Base-by-base conservation (phyloP, 371 early-diverging fungal genomes). In the Circinella minor region DNA sequence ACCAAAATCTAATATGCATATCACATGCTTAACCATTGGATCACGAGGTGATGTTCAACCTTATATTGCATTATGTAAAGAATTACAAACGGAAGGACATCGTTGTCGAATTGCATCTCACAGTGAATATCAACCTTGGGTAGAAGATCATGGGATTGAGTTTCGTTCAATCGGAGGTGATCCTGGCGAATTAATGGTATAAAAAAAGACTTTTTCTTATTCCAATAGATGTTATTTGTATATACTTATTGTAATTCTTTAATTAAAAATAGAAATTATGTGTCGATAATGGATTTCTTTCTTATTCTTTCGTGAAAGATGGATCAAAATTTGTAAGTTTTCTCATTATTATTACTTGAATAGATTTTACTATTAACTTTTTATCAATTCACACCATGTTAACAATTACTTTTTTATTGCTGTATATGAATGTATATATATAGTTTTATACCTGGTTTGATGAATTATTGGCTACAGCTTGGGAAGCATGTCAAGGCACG, bases 21-120 rank as follows among this genome's bases (percentile, higher is more conserved):
- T 94, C 62, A 93, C 93, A 0, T 89, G 89, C 47, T 70, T 93
- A 18, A 93, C 94, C 0, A 92, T 93, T 69, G 95, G 95, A 15
- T 91, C 93, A 11, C 84, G 95, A 43, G 95, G 95, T 10, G 95
- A 94, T 78, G 93, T 94, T 3, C 93, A 94, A 70, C 95, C 95
- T 2, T 94, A 92, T 66, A 86, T 94, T 74, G 93, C 94, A 0
- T 81, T 93, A 9, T 88, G 91, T 71, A 93, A 94, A 79, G 85
- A 88, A 11, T 76, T 94, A 10, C 84, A 86, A 78, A 80, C 78
- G 59, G 85, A 91, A 67, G 93, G 93, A 0, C 94, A 94, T 71
- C 77, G 69, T 6, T 91, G 91, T 71, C 83, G 90, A 13, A 92
- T 94, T 43, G 91, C 93, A 4, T 91, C 94, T 0, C 93, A 93